phyloP scores from a whole-genome alignment of 106 monocot species.

The Dioscorea dumetorum region DNA sequence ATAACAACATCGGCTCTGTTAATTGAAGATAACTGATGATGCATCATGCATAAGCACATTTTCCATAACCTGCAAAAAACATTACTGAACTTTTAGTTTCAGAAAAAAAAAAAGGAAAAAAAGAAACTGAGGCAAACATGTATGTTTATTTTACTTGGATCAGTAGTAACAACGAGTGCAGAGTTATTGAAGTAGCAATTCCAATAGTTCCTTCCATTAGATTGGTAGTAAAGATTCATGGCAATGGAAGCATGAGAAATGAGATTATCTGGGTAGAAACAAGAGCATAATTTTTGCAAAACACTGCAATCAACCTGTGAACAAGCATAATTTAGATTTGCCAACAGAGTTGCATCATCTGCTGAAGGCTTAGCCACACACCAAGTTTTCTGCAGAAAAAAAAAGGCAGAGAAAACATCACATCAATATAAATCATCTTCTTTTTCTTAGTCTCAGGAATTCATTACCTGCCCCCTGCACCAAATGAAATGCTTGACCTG shows the following conservation, averaged over 20 bases:
- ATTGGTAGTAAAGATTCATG: slow-evolving; percentile 12
- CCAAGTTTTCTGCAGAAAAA: slow-evolving; percentile 4
- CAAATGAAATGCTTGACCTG: not conserved
- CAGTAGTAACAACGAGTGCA: not conserved
- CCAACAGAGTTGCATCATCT: slow-evolving; percentile 9
- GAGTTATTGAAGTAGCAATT: slow-evolving; percentile 10
- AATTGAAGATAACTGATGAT: not conserved
- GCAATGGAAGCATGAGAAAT: slow-evolving; percentile 9
- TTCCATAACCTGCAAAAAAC: slow-evolving; percentile 7
- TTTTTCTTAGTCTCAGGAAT: not conserved
- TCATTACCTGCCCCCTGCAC: slow-evolving; percentile 1
- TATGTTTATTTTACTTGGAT: slow-evolving; percentile 1
- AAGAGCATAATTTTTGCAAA: not conserved
- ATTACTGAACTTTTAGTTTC: not conserved
- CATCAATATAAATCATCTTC: not conserved
- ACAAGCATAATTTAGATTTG: slow-evolving; percentile 8
- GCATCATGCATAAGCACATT: slow-evolving; percentile 2
- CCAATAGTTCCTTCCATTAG: slow-evolving; percentile 8
- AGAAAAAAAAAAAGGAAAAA: not conserved
- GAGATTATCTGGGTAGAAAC: slow-evolving; percentile 7
- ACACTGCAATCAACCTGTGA: slow-evolving; percentile 8
- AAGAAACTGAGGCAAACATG: not conserved
- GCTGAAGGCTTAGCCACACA: slow-evolving; percentile 12
- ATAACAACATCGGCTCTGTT: not conserved
- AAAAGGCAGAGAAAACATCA: not conserved